These are phyloP conservation scores for Synchytrium microbalum DNA, from an alignment of 371 early-diverging fungal genomes.

Conservation along the genomic window DNA sequence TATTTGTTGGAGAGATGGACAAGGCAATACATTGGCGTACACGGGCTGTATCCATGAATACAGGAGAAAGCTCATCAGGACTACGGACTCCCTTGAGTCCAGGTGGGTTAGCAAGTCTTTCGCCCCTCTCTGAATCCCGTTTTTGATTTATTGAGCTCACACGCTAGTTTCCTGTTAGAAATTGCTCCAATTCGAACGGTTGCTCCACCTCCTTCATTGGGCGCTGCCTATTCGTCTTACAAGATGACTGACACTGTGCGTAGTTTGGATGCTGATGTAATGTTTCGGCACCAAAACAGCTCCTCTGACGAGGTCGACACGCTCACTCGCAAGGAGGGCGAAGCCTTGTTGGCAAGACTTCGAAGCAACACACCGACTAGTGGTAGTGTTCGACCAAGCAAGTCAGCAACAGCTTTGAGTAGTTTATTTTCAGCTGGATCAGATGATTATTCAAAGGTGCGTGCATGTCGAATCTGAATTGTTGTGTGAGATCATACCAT, in stretches of 20 bases:
- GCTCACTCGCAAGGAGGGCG: not conserved
- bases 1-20: constrained; percentile 25
- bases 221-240: not conserved
- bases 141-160: too few species aligned
- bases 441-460: not conserved
- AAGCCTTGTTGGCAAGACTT: not conserved
- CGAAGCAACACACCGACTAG: not conserved
- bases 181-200: not conserved
- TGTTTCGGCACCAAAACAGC: not conserved
- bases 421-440: not conserved
- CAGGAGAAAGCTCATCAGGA: not conserved
- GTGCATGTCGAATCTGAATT: too few species aligned
- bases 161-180: too few species aligned
- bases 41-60: not conserved
- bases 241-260: constrained; percentile 11
- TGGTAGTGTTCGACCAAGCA: not conserved
- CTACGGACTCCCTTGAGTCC: not conserved
- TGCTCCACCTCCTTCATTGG: not conserved
- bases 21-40: not conserved
- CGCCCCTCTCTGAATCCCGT: too few species aligned
- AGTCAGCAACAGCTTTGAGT: not conserved
- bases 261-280: constrained; percentile 12
- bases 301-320: not conserved
- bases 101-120: too few species aligned
- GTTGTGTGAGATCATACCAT: too few species aligned